Evolutionary conservation across 2,329 filamentous ascomycete species (phyloP).

Genomic region (Massarina eburnea): DNA sequence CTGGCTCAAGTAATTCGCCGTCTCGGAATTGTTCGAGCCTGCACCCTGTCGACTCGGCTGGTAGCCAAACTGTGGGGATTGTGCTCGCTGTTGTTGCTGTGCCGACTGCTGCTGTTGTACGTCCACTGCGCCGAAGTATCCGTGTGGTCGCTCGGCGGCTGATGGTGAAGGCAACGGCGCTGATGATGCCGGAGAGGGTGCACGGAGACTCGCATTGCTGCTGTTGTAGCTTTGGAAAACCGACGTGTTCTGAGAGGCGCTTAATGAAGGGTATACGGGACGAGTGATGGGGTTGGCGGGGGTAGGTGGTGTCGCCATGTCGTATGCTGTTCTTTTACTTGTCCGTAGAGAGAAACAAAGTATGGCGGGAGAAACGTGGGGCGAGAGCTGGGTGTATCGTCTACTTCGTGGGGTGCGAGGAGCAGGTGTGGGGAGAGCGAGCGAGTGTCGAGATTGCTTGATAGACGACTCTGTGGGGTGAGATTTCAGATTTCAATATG

Average conservation of each 20-base stretch:
- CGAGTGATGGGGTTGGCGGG: slow-evolving; percentile 20
- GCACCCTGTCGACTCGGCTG: slow-evolving; percentile 37
- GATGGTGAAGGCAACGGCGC: slow-evolving; percentile 40
- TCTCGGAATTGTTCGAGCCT: slow-evolving; percentile 46
- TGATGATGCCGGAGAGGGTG: slow-evolving; percentile 35
- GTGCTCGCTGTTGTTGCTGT: slow-evolving; percentile 33
- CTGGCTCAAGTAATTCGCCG: slow-evolving; percentile 70
- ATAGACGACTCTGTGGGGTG: neutral
- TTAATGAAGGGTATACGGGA: slow-evolving; percentile 37
- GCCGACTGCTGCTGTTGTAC: slow-evolving; percentile 12
- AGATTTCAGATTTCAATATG: slow-evolving; percentile 1
- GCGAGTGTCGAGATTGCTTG: slow-evolving; percentile 11
- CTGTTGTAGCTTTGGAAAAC: slow-evolving; percentile 48
- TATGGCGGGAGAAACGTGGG: neutral
- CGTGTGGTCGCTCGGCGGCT: slow-evolving; percentile 33
- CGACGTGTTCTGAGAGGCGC: slow-evolving; percentile 28
- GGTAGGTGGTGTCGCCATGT: slow-evolving; percentile 26
- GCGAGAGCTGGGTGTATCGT: neutral
- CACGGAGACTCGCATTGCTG: slow-evolving; percentile 41
- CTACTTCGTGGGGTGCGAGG: neutral
- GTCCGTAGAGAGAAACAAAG: neutral
- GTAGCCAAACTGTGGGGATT: slow-evolving; percentile 35
- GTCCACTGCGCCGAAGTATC: slow-evolving; percentile 33
- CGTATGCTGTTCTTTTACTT: neutral
- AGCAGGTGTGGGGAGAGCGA: slow-evolving; percentile 7